These are phyloP conservation scores for Leptographium radiaticola DNA, from an alignment of 2,329 filamentous ascomycete genomes.

Conservation along the genomic window DNA sequence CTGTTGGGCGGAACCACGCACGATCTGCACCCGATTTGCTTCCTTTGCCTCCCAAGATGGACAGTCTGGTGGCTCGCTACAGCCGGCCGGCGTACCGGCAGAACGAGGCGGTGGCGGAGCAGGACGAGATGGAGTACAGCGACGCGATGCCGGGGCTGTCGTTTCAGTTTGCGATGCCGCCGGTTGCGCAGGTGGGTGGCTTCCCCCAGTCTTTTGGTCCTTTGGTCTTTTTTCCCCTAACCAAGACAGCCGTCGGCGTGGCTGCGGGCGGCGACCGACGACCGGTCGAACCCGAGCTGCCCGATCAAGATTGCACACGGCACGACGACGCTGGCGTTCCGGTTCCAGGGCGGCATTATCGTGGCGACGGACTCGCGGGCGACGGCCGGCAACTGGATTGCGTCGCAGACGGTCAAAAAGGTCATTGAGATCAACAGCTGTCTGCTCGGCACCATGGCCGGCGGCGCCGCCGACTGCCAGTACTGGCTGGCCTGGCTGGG, in stretches of 20 bases:
- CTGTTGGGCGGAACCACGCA: too few species aligned
- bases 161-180: conserved; percentile 89
- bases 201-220: neutral
- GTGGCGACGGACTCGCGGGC: conserved; percentile 96
- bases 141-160: conserved; percentile 65
- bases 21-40: too few species aligned
- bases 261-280: conserved; percentile 94
- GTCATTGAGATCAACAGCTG: conserved; percentile 96
- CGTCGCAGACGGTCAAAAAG: conserved; percentile 99
- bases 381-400: conserved; percentile 97
- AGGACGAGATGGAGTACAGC: conserved; percentile 61
- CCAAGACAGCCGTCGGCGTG: conserved; percentile 64
- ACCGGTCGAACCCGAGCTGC: conserved; percentile 90
- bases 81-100: conserved; percentile 61
- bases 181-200: conserved; percentile 70
- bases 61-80: conserved; percentile 87
- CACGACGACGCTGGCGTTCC: conserved; percentile 93
- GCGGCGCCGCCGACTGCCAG: conserved; percentile 97
- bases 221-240: neutral
- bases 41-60: conserved; percentile 45
- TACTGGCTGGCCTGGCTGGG: conserved; percentile 99
- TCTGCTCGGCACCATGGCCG: conserved; percentile 94
- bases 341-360: conserved; percentile 96
- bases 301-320: conserved; percentile 99
- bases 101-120: conserved; percentile 57